Base-by-base conservation (phyloP, 2,329 filamentous ascomycete species). In the Diaporthe sp. region DNA sequence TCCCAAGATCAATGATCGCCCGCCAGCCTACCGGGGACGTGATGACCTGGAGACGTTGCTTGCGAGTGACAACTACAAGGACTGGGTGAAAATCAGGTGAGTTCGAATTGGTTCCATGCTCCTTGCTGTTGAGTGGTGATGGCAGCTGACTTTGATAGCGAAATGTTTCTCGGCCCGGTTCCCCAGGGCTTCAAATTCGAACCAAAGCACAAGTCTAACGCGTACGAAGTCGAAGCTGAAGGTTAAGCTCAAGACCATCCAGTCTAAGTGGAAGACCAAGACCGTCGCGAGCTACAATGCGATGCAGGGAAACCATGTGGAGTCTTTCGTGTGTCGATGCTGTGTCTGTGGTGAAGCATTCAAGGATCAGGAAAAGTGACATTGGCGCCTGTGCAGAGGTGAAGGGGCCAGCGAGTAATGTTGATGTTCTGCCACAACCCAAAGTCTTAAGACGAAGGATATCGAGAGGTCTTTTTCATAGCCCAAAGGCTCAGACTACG, bases 81-180 rank as follows among this genome's bases (percentile, higher is more conserved):
- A 99, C 84, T 99, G 97, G 97, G 95, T 99, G 83, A 98, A 98
- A 88, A 97, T 99, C 81, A 97, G 93, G 95, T 97, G 90, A 83
- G 92, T 88, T 75, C 72, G 74, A 17, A 67, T 59, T 59, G 31
- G 75, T 65, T 12, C 74, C 76, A 72, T 77, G 68, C 25, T 55
- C 49, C 42, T 37, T 22, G 22, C 17, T 7, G n/a, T 51, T 9
- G 67, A 15, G 17, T 57, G 12, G 44, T 76, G 19, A 77, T 79
- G 73, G 79, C 75, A 49, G 46, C 74, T 13, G 73, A 72, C 51
- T 73, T 80, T 57, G 77, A 70, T 76, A 98, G 96, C 83, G 97
- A 99, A 83, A 98, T 99, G 95, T 99, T 97, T 87, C 89, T 99
- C 25, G 97, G 97, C 10, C 95, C 95, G 61, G 94, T 95, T 9